These are phyloP conservation scores for Solanum corneliomulleri DNA, from an alignment of 257 asterid species.

Conservation along the genomic window DNA sequence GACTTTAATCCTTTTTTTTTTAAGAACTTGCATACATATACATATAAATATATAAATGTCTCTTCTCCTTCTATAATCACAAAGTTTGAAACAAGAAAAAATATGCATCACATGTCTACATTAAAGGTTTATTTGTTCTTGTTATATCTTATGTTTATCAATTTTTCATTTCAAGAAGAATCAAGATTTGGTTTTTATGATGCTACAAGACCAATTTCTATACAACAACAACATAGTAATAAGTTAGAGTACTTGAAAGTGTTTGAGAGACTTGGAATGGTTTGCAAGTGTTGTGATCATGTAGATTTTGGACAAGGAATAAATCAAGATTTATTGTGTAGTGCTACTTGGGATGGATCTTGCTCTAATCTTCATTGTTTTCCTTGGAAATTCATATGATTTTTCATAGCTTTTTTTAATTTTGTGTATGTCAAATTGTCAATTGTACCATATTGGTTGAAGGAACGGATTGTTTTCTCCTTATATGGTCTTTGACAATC, in stretches of 20 bases:
- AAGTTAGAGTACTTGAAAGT: background rate
- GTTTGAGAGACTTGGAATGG: conserved; percentile 20
- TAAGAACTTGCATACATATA: background rate
- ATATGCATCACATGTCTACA: background rate
- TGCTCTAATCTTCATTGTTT: conserved; percentile 25
- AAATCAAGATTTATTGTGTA: background rate
- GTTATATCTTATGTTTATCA: background rate
- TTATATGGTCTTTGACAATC: background rate
- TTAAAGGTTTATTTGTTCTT: background rate
- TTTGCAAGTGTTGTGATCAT: conserved; percentile 33
- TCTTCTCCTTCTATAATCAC: background rate
- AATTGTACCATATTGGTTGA: background rate
- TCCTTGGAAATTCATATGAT: conserved; percentile 21
- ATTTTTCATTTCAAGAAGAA: background rate
- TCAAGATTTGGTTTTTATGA: background rate
- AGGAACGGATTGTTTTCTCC: background rate
- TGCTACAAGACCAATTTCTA: background rate
- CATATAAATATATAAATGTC: background rate
- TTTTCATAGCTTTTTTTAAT: background rate
- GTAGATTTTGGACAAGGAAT: background rate
- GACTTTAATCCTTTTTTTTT: background rate
- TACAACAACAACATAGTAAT: background rate
- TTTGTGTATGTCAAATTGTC: background rate
- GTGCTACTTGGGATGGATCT: conserved; percentile 11
- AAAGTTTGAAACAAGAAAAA: background rate